Percentiles rank a stretch among this genome's conserved stretches.
Conservation (phyloP, 1,284 basidiomycete genomes). For the Apiotrichum sp. region DNA sequence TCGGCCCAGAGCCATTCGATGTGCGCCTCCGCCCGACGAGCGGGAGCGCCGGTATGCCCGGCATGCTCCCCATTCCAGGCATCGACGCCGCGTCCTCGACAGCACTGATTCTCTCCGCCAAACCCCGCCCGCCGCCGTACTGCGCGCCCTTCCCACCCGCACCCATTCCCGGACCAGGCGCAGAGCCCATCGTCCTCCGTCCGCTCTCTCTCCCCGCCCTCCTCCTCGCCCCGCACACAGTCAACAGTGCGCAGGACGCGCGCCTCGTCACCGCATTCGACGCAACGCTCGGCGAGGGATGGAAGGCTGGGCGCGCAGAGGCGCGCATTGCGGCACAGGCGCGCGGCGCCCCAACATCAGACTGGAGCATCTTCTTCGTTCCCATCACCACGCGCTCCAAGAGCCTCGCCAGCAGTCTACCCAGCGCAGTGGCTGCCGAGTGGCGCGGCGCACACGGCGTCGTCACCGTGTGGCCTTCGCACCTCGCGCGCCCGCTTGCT, state of each 20-base stretch:
- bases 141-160: constrained; percentile 9
- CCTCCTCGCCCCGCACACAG: constrained; percentile 13
- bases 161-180: background rate
- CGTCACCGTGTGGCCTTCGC: constrained; percentile 38
- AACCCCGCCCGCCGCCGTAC: constrained; percentile 1
- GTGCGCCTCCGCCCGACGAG: constrained; percentile 12
- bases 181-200: constrained; percentile 11
- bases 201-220: constrained; percentile 27
- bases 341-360: constrained; percentile 7
- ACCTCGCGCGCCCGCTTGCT: constrained; percentile 19
- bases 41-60: no score
- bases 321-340: constrained; percentile 17
- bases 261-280: constrained; percentile 17
- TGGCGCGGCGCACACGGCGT: constrained; percentile 26
- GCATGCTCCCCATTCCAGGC: no score
- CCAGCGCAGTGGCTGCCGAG: constrained; percentile 3
- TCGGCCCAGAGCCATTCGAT: constrained; percentile 8
- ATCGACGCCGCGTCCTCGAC: background rate
- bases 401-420: constrained; percentile 2
- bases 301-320: constrained; percentile 22
- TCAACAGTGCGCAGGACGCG: constrained; percentile 15
- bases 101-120: constrained; percentile 9
- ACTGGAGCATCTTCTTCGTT: constrained; percentile 36
- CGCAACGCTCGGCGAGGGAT: constrained; percentile 18
- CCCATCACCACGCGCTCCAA: constrained; percentile 15